A percentile compares a stretch with the other conserved stretches of the same genome.
phyloP scores from a whole-genome alignment of 495 filamentous ascomycete genomes.

The Tetracladium marchalianum region DNA sequence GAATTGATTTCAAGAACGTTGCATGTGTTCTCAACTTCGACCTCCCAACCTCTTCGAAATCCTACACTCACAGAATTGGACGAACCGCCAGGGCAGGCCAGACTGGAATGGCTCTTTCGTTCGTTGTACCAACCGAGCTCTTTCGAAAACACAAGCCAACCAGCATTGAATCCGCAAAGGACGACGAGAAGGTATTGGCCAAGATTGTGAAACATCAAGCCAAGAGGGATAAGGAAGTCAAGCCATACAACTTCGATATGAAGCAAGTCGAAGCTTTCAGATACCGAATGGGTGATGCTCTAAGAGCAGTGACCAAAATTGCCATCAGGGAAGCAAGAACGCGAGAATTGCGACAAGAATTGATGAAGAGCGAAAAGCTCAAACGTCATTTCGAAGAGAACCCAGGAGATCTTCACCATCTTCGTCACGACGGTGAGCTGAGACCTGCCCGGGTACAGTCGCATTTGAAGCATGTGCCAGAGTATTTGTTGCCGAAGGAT shows the following conservation, averaged over 20 bases:
- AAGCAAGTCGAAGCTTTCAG: constrained; percentile 83
- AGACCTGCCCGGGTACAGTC: constrained; percentile 68
- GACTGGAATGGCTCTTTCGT: constrained; percentile 88
- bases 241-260: constrained; percentile 93
- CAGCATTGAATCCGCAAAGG: constrained; percentile 52
- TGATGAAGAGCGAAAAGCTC: constrained; percentile 85
- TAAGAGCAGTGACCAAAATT: constrained; percentile 69
- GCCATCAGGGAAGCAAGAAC: constrained; percentile 84
- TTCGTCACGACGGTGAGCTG: constrained; percentile 85
- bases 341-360: constrained; percentile 76
- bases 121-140: constrained; percentile 71
- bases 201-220: constrained; percentile 63
- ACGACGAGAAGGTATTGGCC: constrained; percentile 75
- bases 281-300: constrained; percentile 87
- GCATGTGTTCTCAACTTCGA: constrained; percentile 96
- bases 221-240: constrained; percentile 65
- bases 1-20: constrained; percentile 94
- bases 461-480: constrained; percentile 91
- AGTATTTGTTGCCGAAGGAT: constrained; percentile 80
- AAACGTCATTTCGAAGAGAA: constrained; percentile 97
- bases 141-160: constrained; percentile 89
- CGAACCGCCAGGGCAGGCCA: constrained; percentile 86
- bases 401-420: constrained; percentile 72
- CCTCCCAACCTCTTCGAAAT: constrained; percentile 76
- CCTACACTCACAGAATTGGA: constrained; percentile 92